phyloP scores from a whole-genome alignment of 768 basidiomycete genomes.

The Leccinellum luteum region DNA sequence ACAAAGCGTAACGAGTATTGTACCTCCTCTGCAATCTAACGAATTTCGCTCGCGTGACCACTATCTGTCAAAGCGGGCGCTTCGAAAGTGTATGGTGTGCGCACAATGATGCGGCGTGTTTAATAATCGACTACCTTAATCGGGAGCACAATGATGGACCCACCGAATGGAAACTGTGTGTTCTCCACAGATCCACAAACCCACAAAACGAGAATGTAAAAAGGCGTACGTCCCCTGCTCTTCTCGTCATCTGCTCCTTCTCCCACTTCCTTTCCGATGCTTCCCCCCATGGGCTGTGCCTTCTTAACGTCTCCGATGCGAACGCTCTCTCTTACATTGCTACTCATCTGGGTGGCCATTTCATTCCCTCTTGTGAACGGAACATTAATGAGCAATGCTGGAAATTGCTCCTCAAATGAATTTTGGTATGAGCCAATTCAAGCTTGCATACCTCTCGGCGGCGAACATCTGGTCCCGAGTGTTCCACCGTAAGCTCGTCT shows the following conservation, averaged over 20 bases:
- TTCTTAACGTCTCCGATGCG: conserved; percentile 2
- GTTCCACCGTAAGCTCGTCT: conserved; percentile 15
- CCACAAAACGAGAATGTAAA: not conserved
- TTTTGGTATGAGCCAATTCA: conserved; percentile 14
- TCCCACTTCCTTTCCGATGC: not conserved
- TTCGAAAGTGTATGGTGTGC: not conserved
- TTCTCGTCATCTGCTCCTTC: not conserved
- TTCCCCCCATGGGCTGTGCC: conserved; percentile 5
- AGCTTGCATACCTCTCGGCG: conserved; percentile 10
- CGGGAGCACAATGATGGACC: conserved; percentile 4
- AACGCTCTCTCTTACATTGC: not conserved
- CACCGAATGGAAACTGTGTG: not conserved
- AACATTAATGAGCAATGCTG: conserved; percentile 4
- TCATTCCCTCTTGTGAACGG: conserved; percentile 10
- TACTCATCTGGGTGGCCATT: conserved; percentile 2
- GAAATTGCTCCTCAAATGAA: conserved; percentile 15
- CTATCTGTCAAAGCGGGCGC: conserved; percentile 1
- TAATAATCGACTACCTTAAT: not conserved
- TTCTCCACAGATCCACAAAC: conserved; percentile 5
- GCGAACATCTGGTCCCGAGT: not conserved
- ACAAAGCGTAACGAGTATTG: conserved; percentile 32
- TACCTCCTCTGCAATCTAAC: conserved; percentile 28
- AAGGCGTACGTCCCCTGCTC: not conserved
- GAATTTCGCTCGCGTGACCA: conserved; percentile 15
- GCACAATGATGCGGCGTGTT: not conserved